phyloP scores from a whole-genome alignment of 805 yeast genomes.

The Saturnispora mendoncae region DNA sequence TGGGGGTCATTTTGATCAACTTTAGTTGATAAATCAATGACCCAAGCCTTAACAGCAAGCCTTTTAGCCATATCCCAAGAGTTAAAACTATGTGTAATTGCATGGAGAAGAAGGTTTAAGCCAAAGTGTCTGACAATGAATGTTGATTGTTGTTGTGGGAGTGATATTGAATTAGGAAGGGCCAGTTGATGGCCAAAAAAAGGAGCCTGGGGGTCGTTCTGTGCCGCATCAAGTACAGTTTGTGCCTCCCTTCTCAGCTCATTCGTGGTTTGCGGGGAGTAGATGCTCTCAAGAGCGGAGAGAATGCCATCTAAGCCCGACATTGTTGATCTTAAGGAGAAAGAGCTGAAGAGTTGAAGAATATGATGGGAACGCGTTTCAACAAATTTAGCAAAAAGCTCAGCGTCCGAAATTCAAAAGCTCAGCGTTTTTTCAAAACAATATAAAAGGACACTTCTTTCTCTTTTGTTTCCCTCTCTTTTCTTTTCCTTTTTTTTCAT shows the following conservation, averaged over 20 bases:
- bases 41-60: constrained; percentile 72
- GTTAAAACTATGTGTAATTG: constrained; percentile 54
- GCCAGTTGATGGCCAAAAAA: constrained; percentile 88
- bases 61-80: constrained; percentile 46
- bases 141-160: constrained; percentile 28
- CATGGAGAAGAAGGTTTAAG: constrained; percentile 63
- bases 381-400: background rate
- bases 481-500: no score
- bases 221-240: constrained; percentile 63
- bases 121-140: constrained; percentile 86
- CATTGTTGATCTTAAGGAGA: constrained; percentile 2
- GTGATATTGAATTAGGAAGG: constrained; percentile 32
- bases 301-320: constrained; percentile 64
- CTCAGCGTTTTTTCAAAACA: background rate
- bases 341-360: background rate
- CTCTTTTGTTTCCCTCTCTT: background rate
- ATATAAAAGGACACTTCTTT: background rate
- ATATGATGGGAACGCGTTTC: background rate
- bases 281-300: constrained; percentile 66
- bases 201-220: constrained; percentile 75
- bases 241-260: constrained; percentile 47
- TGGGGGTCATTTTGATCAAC: constrained; percentile 69
- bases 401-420: background rate
- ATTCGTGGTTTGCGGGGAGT: constrained; percentile 57
- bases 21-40: constrained; percentile 63